Conservation (phyloP, 2,329 filamentous ascomycete species). For the Penicillium sp. region DNA sequence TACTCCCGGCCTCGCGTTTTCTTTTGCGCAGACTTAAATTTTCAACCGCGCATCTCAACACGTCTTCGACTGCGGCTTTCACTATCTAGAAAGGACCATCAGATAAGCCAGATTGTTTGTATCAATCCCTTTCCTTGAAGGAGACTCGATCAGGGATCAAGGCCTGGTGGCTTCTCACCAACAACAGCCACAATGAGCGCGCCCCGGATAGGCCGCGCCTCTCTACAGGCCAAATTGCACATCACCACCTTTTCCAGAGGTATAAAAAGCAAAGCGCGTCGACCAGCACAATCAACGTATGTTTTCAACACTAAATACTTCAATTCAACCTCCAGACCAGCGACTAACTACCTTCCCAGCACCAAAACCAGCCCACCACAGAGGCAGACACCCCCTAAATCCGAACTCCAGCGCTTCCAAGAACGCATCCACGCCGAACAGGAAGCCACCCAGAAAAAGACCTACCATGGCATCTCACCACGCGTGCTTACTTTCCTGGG, state of each 20-base stretch:
- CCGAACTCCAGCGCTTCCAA: slow-evolving; percentile 34
- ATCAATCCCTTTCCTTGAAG: background rate
- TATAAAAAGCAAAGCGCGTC: slow-evolving; percentile 27
- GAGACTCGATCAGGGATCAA: background rate
- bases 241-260: slow-evolving; percentile 20
- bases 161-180: background rate
- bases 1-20: background rate
- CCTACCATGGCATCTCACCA: slow-evolving; percentile 31
- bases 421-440: slow-evolving; percentile 20
- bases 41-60: background rate
- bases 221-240: slow-evolving; percentile 30
- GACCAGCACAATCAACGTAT: slow-evolving; percentile 31
- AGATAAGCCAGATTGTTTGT: background rate
- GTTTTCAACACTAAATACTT: background rate
- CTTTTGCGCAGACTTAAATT: background rate
- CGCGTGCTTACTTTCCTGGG: slow-evolving; percentile 46
- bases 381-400: slow-evolving; percentile 30
- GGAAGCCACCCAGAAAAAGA: slow-evolving; percentile 7
- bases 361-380: slow-evolving; percentile 27
- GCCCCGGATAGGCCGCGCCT: slow-evolving; percentile 30
- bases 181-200: slow-evolving; percentile 35
- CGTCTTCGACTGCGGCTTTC: background rate
- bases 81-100: background rate
- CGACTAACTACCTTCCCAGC: slow-evolving; percentile 5
- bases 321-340: background rate